phyloP scores from a whole-genome alignment of 1,284 basidiomycete genomes.

The Blastosporella zonata region DNA sequence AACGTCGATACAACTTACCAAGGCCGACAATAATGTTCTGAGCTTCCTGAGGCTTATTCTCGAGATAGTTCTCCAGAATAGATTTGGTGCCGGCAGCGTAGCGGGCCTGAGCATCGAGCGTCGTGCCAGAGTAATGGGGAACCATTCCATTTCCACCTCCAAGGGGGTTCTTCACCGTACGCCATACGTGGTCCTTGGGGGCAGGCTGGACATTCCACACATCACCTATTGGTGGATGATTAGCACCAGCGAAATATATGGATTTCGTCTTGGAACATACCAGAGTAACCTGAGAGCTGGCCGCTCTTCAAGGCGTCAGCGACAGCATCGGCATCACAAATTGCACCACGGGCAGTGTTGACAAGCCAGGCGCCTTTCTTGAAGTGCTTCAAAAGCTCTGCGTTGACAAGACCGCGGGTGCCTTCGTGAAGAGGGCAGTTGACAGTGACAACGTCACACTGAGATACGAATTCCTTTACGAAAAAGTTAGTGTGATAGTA shows the following conservation, averaged over 20 bases:
- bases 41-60: constrained; percentile 65
- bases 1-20: constrained; percentile 31
- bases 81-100: constrained; percentile 81
- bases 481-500: not conserved
- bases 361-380: constrained; percentile 92
- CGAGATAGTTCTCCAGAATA: constrained; percentile 81
- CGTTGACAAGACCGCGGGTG: constrained; percentile 79
- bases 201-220: constrained; percentile 79
- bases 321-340: constrained; percentile 83
- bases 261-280: constrained; percentile 14
- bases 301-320: constrained; percentile 78
- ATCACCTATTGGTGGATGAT: constrained; percentile 27
- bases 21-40: constrained; percentile 80
- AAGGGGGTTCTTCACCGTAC: constrained; percentile 77
- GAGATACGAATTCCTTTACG: constrained; percentile 67
- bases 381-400: constrained; percentile 83
- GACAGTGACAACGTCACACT: constrained; percentile 82
- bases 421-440: constrained; percentile 93
- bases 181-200: constrained; percentile 85
- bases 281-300: constrained; percentile 59
- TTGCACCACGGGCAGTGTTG: constrained; percentile 94
- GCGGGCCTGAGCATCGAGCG: constrained; percentile 87
- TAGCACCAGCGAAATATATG: constrained; percentile 3
- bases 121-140: constrained; percentile 88
- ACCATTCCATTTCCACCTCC: constrained; percentile 85